These are phyloP conservation scores for Monascus purpureus DNA, from an alignment of 495 filamentous ascomycete species.

Conservation along the genomic window DNA sequence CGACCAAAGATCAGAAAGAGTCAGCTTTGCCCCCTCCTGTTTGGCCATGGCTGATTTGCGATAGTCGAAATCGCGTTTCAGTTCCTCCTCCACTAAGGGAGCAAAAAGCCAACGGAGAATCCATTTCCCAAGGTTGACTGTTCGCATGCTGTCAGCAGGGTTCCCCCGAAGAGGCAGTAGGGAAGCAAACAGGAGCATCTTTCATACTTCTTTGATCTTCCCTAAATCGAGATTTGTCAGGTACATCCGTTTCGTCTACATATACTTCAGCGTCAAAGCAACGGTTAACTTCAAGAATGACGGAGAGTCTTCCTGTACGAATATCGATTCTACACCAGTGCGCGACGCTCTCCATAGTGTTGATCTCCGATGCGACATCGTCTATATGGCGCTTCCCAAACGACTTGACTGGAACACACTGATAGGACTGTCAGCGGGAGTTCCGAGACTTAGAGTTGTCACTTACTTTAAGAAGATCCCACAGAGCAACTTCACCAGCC, in stretches of 20 bases:
- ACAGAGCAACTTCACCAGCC: constrained; percentile 88
- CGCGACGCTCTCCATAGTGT: constrained; percentile 74
- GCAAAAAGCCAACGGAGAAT: constrained; percentile 85
- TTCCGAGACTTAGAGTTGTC: constrained; percentile 5
- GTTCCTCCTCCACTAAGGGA: constrained; percentile 78
- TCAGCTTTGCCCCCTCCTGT: constrained; percentile 40
- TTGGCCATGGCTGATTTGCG: constrained; percentile 50
- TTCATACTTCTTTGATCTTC: constrained; percentile 92
- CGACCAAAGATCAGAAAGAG: constrained; percentile 41
- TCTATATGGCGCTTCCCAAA: constrained; percentile 92
- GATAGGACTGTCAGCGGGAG: constrained; percentile 5
- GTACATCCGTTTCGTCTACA: constrained; percentile 66
- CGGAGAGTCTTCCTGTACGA: constrained; percentile 77
- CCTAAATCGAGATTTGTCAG: constrained; percentile 62
- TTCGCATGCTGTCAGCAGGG: no score
- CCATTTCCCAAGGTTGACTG: constrained; percentile 97
- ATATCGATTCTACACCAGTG: constrained; percentile 95
- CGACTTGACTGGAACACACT: constrained; percentile 73
- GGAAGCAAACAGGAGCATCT: no score
- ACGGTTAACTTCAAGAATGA: constrained; percentile 84
- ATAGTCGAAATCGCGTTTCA: constrained; percentile 61
- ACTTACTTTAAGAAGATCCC: constrained; percentile 81
- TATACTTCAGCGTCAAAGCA: constrained; percentile 98
- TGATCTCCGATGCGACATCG: constrained; percentile 76
- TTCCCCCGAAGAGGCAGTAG: no score